These are phyloP conservation scores for Hortaea werneckii DNA, from an alignment of 2,329 filamentous ascomycete genomes.

Conservation along the genomic window DNA sequence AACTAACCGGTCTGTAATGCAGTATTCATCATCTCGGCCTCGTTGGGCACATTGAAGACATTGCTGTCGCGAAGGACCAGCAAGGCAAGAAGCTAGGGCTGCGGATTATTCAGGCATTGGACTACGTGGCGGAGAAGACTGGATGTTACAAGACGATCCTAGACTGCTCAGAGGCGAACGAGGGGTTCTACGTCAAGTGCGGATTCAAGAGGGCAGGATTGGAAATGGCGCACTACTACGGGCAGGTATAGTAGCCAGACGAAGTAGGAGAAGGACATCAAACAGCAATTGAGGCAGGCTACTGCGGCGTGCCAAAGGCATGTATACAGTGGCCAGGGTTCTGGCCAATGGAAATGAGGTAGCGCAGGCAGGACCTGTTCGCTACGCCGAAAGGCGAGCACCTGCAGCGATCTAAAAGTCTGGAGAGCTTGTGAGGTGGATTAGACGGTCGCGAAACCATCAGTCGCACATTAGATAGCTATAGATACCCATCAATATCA, in stretches of 20 bases:
- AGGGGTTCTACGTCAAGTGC: conserved; percentile 97
- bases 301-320: too few relatives aligned
- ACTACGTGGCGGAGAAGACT: conserved; percentile 74
- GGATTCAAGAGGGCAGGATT: conserved; percentile 85
- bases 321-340: too few relatives aligned
- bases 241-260: conserved; percentile 2
- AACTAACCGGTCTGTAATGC: neutral
- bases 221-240: conserved; percentile 93
- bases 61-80: conserved; percentile 87
- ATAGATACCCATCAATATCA: too few relatives aligned
- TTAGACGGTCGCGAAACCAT: too few relatives aligned
- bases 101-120: conserved; percentile 85
- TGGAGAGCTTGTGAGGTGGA: too few relatives aligned
- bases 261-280: neutral
- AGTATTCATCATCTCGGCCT: conserved; percentile 64
- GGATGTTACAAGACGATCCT: conserved; percentile 97
- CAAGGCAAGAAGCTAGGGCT: conserved; percentile 95
- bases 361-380: too few relatives aligned
- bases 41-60: conserved; percentile 96
- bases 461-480: too few relatives aligned
- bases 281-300: too few relatives aligned
- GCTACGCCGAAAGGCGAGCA: too few relatives aligned
- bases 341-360: too few relatives aligned
- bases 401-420: too few relatives aligned
- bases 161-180: conserved; percentile 91